These are phyloP conservation scores for Phytophthora hibernalis DNA, from an alignment of 352 stramenopile species.

Conservation along the genomic window DNA sequence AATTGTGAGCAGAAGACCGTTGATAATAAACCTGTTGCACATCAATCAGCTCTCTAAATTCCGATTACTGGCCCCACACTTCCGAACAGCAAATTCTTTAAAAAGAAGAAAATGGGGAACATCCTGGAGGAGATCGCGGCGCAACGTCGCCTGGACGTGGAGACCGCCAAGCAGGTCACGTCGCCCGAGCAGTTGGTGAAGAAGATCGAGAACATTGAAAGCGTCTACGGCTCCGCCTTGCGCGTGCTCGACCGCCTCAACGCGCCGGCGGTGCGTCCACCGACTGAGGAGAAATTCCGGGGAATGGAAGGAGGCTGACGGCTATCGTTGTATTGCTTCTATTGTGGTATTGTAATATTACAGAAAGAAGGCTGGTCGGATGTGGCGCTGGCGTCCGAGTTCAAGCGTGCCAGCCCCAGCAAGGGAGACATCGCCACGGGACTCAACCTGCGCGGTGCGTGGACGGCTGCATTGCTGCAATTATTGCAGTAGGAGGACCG, in stretches of 20 bases:
- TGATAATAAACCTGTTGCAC: conserved; percentile 6
- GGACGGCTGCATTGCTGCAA: neutral
- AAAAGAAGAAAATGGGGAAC: conserved; percentile 48
- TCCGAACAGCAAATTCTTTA: conserved; percentile 1
- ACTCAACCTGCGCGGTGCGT: conserved; percentile 69
- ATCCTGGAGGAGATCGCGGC: conserved; percentile 84
- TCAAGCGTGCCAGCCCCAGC: conserved; percentile 97
- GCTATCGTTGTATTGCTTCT: conserved; percentile 11
- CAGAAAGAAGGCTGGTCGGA: conserved; percentile 66
- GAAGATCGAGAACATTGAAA: conserved; percentile 86
- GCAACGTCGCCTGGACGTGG: conserved; percentile 76
- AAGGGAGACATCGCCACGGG: conserved; percentile 96
- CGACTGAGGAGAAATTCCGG: neutral
- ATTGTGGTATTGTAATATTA: conserved; percentile 8
- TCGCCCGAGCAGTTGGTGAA: conserved; percentile 59
- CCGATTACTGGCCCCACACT: conserved; percentile 2
- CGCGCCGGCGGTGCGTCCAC: conserved; percentile 65
- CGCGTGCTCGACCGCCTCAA: conserved; percentile 87
- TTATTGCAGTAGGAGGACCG: neutral
- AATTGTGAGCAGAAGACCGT: conserved; percentile 21
- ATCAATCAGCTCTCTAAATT: conserved; percentile 1
- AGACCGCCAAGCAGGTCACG: conserved; percentile 54
- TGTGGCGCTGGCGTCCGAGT: conserved; percentile 97
- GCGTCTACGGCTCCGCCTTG: conserved; percentile 81
- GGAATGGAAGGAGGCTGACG: neutral